Conservation (phyloP, 2,329 filamentous ascomycete genomes). For the Aureobasidium pullulans region DNA sequence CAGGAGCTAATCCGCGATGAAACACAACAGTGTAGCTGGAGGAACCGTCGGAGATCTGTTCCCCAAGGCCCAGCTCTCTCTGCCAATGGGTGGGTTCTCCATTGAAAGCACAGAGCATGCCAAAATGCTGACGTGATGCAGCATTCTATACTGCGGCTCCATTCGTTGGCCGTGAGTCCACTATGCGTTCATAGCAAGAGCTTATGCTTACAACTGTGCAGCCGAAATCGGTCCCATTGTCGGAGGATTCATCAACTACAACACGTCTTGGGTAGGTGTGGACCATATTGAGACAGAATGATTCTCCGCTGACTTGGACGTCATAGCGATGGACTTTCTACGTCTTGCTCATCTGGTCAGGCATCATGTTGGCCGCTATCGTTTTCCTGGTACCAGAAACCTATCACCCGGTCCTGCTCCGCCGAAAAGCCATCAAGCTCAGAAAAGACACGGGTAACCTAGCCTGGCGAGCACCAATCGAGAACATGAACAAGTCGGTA, state of each 20-base stretch:
- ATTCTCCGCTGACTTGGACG: neutral
- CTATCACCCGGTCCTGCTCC: slow-evolving; percentile 65
- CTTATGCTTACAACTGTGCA: slow-evolving; percentile 46
- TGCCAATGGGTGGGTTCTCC: slow-evolving; percentile 61
- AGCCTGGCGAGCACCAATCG: slow-evolving; percentile 68
- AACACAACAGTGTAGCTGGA: slow-evolving; percentile 54
- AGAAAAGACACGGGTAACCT: slow-evolving; percentile 72
- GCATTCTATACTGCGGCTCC: slow-evolving; percentile 47
- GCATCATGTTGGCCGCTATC: slow-evolving; percentile 56
- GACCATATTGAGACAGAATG: neutral
- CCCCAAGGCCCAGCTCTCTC: slow-evolving; percentile 57
- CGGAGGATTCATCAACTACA: slow-evolving; percentile 77
- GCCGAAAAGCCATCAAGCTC: slow-evolving; percentile 61
- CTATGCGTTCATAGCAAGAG: slow-evolving; percentile 1
- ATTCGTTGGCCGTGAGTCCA: slow-evolving; percentile 44
- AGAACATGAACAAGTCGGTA: slow-evolving; percentile 64
- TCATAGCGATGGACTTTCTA: slow-evolving; percentile 55
- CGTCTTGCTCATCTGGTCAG: slow-evolving; percentile 73
- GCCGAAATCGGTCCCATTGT: slow-evolving; percentile 52
- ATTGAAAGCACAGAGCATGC: neutral
- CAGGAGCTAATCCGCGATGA: neutral
- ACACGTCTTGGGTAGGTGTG: slow-evolving; percentile 49
- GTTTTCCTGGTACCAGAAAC: slow-evolving; percentile 76
- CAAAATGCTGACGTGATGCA: neutral
- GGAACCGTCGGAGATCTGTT: slow-evolving; percentile 83